Evolutionary conservation across 306 rosid species (phyloP), one percentile per base, ranked within the genome.

Genomic region (Cucurbita ficifolia): DNA sequence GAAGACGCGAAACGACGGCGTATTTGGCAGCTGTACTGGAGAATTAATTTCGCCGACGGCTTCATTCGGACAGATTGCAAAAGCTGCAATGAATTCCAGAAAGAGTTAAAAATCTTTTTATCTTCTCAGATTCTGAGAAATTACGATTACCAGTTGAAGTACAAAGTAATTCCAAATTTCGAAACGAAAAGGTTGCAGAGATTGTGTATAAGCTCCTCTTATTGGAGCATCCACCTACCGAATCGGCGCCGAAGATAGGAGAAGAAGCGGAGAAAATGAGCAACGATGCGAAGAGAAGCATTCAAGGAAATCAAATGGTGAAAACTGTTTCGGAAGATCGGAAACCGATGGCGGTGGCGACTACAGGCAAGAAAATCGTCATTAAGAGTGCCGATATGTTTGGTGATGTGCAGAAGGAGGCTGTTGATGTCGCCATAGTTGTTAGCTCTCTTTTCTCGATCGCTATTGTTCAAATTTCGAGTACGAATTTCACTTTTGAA

Each of bases 341-440:
- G 72, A 90, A 87, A 48, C 90, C 90, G 45, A 76, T 84, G 22
- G 65, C 90, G 51, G 74, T 81, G 4, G 40, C 81, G 4, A 59
- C 82, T 10, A 50, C 89, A 0, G 80, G 87, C 4, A 90, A 88
- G 86, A 89, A 88, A 58, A 88, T 92, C 70, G 85, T 92, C 70
- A 87, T 92, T 72, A 92, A 92, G 82, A 92, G 96, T 52, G 98
- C 98, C 19, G 98, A 92, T 67, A 92, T 92, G 98, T 81, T 82
- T 24, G 83, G 88, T 21, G 91, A 92, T 76, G 81, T 90, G 87
- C 98, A 92, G 81, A 90, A 87, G 75, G 96, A 92, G 75, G 98
- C 98, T 59, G 82, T 92, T 61, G 96, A 92, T 72, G 86, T 90
- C 80, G 98, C 98, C 83, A 89, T 92, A 82, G 72, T 86, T 68